A percentile compares a stretch with the other conserved stretches of the same genome.
These are phyloP conservation scores for Naganishia friedmannii DNA, from an alignment of 768 basidiomycete genomes.

Conservation along the genomic window DNA sequence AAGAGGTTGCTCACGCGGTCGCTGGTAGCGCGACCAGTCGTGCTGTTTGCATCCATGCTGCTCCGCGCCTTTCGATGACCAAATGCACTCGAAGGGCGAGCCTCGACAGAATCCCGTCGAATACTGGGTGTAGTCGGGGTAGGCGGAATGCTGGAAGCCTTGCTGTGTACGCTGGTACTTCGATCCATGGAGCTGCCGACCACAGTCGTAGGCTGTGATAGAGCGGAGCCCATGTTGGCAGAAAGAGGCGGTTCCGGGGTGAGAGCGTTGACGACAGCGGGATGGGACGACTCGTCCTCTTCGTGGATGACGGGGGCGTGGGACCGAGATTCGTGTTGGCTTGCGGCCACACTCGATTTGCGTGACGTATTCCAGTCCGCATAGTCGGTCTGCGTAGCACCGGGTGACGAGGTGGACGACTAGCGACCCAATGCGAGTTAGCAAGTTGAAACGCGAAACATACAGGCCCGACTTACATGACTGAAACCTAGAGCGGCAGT, in stretches of 20 bases:
- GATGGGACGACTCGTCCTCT: constrained; percentile 26
- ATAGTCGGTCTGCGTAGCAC: constrained; percentile 1
- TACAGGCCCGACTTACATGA: not conserved
- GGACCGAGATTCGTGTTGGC: constrained; percentile 1
- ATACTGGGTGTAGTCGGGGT: constrained; percentile 45
- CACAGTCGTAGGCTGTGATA: constrained; percentile 10
- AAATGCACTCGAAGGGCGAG: constrained; percentile 20
- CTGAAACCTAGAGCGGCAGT: constrained; percentile 14
- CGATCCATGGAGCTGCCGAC: constrained; percentile 15
- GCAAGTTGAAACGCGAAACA: not conserved
- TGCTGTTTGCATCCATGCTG: constrained; percentile 41
- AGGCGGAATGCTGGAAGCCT: constrained; percentile 39
- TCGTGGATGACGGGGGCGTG: constrained; percentile 22
- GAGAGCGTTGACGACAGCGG: constrained; percentile 5
- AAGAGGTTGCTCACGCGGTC: constrained; percentile 67
- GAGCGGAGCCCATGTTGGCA: not conserved
- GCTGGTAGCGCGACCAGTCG: constrained; percentile 32
- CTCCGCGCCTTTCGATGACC: constrained; percentile 48
- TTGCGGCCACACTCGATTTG: constrained; percentile 19
- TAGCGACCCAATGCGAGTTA: not conserved
- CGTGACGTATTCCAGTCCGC: constrained; percentile 30
- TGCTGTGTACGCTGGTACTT: constrained; percentile 20
- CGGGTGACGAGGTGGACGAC: constrained; percentile 10
- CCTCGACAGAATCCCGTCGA: constrained; percentile 29
- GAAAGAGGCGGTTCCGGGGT: constrained; percentile 25